These are phyloP conservation scores for Funneliformis geosporum DNA, from an alignment of 192 early-diverging fungal genomes.

Conservation along the genomic window DNA sequence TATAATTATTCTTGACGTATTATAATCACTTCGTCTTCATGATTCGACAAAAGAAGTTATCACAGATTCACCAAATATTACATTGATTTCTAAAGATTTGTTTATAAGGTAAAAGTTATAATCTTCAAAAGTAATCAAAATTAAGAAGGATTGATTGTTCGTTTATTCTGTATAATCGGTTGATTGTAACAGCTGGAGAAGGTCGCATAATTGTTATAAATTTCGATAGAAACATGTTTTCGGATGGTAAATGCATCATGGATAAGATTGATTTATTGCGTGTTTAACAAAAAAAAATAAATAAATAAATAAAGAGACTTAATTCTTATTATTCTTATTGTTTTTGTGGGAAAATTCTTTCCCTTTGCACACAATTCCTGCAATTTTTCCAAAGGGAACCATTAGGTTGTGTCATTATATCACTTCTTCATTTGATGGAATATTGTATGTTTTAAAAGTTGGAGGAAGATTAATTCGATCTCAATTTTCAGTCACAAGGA, in stretches of 20 bases:
- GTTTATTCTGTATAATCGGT: conserved; percentile 13
- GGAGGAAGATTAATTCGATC: conserved; percentile 17
- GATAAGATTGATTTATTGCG: neutral
- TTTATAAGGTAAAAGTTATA: neutral
- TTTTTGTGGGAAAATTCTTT: conserved; percentile 15
- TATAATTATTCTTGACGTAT: neutral
- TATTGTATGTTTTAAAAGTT: conserved; percentile 10
- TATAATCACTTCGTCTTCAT: conserved; percentile 8
- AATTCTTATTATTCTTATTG: neutral
- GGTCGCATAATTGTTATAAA: conserved; percentile 18
- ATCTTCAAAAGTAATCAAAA: neutral
- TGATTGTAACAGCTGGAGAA: conserved; percentile 12
- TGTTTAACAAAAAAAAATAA: neutral
- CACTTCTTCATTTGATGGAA: neutral
- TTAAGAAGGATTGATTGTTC: neutral
- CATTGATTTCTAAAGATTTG: neutral
- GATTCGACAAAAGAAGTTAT: neutral
- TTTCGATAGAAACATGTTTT: conserved; percentile 11
- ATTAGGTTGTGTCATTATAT: conserved; percentile 1
- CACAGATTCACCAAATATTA: neutral
- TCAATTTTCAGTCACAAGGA: neutral
- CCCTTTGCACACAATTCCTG: conserved; percentile 8
- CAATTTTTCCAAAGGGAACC: conserved; percentile 16
- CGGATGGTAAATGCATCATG: conserved; percentile 2
- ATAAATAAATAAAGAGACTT: neutral